Base-by-base conservation (phyloP, 257 asterid genomes). In the Scutellaria minor region DNA sequence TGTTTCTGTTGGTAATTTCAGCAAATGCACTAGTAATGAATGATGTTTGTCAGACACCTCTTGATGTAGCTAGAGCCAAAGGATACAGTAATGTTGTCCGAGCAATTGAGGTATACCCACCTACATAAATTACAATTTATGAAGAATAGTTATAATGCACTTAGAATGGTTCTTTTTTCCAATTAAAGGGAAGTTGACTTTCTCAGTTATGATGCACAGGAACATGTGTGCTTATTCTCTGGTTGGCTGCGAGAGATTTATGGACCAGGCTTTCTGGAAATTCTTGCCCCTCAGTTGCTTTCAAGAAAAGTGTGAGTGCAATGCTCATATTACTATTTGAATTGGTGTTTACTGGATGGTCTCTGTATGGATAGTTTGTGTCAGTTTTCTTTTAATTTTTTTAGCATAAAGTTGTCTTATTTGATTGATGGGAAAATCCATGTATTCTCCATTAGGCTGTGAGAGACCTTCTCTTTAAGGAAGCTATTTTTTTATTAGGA, bases 41-140 rank as follows among this genome's bases (percentile, higher is more conserved):
- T 78, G 99, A 90, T 72, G 93, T 84, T 77, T 88, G 93, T 71
- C 99, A 92, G 73, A 90, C 98, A 41, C 97, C 98, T 64, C 92
- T 95, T 59, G 99, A 95, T 66, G 81, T 95, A 80, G 97, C 99
- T 24, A 85, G 99, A 86, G 70, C 80, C 81, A 95, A 95, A 81
- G 97, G 96, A 27, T 87, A 60, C 78, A 83, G 83, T 77, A 92
- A 89, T 71, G 88, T 95, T 63, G 99, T 95, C 51, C 89, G 97
- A 31, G 80, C 90, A 77, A 87, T 95, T 72, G 98, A 95, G 98
- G 99, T 95, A 88, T 55, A 67, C 55, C 64, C 63, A 27, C 68
- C 61, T 48, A 40, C 66, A 54, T 68, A 50, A 31, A 31, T 52
- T 60, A 44, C 68, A 63, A 45, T 73, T 57, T 70, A 37, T 13